Evolutionary conservation across 345 rosid species (phyloP).

Genomic region (Eucalyptus caleyi): DNA sequence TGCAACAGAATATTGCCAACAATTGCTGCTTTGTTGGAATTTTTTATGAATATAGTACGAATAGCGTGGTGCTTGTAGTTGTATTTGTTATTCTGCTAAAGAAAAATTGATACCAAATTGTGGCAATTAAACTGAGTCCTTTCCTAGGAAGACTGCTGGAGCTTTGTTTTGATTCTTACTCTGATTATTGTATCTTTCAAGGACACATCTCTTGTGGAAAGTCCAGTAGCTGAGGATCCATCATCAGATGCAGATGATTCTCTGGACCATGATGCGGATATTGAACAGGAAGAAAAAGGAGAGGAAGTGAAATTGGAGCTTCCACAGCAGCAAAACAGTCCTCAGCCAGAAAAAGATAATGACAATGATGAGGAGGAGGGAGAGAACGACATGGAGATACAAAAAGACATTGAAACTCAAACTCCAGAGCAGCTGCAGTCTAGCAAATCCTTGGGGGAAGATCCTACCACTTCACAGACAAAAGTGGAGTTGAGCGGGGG

Average conservation of each 20-base stretch:
- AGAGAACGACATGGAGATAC: conserved; percentile 28
- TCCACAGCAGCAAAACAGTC: conserved; percentile 26
- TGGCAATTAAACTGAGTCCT: neutral
- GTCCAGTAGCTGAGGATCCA: conserved; percentile 60
- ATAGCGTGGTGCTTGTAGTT: neutral
- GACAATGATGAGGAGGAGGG: conserved; percentile 22
- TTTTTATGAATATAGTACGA: neutral
- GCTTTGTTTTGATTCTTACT: neutral
- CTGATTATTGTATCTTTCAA: neutral
- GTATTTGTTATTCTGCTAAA: neutral
- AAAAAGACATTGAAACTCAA: conserved; percentile 21
- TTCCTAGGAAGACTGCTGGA: neutral
- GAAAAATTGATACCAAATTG: neutral
- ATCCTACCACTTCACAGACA: conserved; percentile 27
- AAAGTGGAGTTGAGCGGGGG: conserved; percentile 11
- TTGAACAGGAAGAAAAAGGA: conserved; percentile 35
- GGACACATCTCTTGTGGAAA: conserved; percentile 56
- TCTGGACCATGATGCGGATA: conserved; percentile 47
- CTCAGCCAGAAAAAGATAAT: conserved; percentile 15
- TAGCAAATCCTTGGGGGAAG: conserved; percentile 21
- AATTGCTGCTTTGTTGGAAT: neutral
- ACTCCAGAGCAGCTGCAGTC: conserved; percentile 19
- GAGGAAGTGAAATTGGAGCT: conserved; percentile 25
- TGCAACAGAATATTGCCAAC: neutral
- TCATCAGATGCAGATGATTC: conserved; percentile 64